Base-by-base conservation (phyloP, 2,329 filamentous ascomycete species). In the Colletotrichum higginsianum region DNA sequence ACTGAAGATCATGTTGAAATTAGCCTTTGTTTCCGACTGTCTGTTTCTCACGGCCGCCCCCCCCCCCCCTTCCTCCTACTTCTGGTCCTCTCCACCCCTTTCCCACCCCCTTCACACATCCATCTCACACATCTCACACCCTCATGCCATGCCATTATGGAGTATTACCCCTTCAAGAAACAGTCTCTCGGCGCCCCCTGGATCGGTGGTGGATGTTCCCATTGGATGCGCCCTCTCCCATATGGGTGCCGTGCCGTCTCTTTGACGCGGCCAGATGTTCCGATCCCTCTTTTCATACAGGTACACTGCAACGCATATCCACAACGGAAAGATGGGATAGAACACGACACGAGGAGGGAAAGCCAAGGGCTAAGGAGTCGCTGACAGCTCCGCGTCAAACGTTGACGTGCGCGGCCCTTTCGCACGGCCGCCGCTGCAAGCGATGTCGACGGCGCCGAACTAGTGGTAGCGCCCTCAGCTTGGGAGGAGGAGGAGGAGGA, bases 1-100 rank as follows among this genome's bases (percentile, higher is more conserved):
- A 66, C 61, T 61, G 65, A 70, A 73, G 70, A 73, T 72, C 69
- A 74, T 66, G 52, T 66, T 66, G 69, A 61, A 70, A 73, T 73
- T 72, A 74, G 72, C 69, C 69, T 74, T 69, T 73, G 72, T 74
- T 73, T 72, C 71, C 71, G 71, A 67, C 71, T 53, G 44, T 67
- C 66, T 73, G 67, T 73, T 71, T 73, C 71, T 71, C 57, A 61
- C 16, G n/a, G 26, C 26, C 26, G 26, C 26, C 26, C 26, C 26
- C 26, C 26, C 4, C 26, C 26, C 26, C 26, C 26, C 26, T 26
- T 26, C 26, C 26, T 26, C 26, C 26, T 26, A 26, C 26, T 26
- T 26, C 26, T 4, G 1, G 3, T 4, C 26, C 21, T 23, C 21
- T 23, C 21, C 21, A 21, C 46, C 52, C 23, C 56, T 42, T 30